Percentiles rank a stretch among this genome's conserved stretches.
These are phyloP conservation scores for Ampelocalamus luodianensis DNA, from an alignment of 176 grass and related monocot genomes.

Conservation along the genomic window DNA sequence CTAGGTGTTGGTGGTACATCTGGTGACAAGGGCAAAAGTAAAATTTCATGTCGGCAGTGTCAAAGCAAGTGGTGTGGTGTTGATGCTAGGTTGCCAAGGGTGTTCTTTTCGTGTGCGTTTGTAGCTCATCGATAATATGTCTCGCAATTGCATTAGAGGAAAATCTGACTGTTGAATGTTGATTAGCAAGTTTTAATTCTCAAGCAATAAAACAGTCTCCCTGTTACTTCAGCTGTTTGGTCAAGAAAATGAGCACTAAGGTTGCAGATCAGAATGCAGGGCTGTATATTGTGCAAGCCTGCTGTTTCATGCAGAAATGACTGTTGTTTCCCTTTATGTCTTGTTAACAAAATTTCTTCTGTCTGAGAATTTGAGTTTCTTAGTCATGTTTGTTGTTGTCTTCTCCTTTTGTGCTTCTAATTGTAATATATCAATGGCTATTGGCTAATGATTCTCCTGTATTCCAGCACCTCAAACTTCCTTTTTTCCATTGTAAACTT, in stretches of 20 bases:
- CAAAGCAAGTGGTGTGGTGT: background rate
- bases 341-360: background rate
- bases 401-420: background rate
- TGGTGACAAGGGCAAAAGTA: background rate
- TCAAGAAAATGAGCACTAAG: background rate
- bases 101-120: background rate
- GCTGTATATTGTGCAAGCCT: background rate
- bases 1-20: background rate
- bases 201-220: background rate
- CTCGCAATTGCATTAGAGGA: background rate
- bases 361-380: background rate
- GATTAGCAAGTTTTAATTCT: background rate
- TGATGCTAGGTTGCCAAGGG: background rate
- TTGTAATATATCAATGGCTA: background rate
- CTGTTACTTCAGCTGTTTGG: background rate
- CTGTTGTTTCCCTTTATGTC: background rate
- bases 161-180: background rate
- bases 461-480: background rate
- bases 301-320: background rate
- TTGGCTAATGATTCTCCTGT: background rate
- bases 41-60: background rate
- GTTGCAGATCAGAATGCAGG: background rate
- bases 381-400: background rate
- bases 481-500: slow-evolving; percentile 18
- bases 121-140: background rate